Conservation (phyloP, 148 eudicot genomes). For the Hydrangea macrophylla region DNA sequence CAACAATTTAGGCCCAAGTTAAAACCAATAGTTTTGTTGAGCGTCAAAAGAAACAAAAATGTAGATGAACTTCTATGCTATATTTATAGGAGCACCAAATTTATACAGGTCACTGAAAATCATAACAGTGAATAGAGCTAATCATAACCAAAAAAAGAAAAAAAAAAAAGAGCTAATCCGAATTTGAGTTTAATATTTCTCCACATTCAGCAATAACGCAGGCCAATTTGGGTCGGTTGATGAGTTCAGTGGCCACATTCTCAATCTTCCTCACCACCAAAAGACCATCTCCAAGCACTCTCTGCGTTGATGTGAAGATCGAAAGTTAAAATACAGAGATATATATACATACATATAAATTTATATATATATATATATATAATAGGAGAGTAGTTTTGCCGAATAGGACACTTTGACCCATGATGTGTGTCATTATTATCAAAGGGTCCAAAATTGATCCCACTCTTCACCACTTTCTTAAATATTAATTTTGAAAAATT, state of each 20-base stretch:
- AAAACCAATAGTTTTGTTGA: background rate
- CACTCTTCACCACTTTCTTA: no score
- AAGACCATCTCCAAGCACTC: conserved; percentile 93
- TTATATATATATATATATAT: no score
- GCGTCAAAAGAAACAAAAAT: background rate
- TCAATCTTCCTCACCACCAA: conserved; percentile 90
- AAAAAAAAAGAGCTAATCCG: no score
- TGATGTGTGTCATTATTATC: no score
- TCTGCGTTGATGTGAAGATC: conserved; percentile 39
- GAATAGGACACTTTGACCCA: no score
- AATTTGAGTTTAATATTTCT: conserved; percentile 51
- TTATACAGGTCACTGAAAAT: background rate
- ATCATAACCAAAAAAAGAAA: no score
- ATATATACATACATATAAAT: no score
- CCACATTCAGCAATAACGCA: conserved; percentile 88
- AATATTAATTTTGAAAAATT: no score
- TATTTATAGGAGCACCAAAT: background rate
- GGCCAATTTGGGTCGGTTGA: conserved; percentile 82
- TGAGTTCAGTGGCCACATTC: conserved; percentile 84
- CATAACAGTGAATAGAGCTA: background rate
- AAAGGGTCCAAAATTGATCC: no score
- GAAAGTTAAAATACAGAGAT: background rate
- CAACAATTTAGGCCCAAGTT: background rate
- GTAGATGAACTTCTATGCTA: background rate
- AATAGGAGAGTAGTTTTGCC: no score